A percentile compares a stretch with the other conserved stretches of the same genome.
Conservation (phyloP, 116 monocot genomes). For the Papilionanthe hybrid region DNA sequence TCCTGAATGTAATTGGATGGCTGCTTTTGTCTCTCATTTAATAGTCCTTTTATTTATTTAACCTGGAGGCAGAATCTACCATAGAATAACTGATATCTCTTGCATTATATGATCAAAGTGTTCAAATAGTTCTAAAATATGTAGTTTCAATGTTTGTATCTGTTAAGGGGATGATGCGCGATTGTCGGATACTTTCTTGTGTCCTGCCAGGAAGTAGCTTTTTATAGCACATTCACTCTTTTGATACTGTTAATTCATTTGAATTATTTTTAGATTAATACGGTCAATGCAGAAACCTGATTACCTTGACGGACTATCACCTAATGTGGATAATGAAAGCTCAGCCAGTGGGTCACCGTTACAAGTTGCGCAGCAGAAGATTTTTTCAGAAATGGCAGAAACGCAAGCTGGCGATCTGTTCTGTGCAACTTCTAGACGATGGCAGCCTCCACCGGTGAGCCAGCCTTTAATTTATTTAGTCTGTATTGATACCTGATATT, state of each 20-base stretch:
- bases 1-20: too few relatives aligned
- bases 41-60: too few relatives aligned
- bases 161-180: background rate
- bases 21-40: too few relatives aligned
- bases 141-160: background rate
- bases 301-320: slow-evolving; percentile 41
- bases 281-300: slow-evolving; percentile 75
- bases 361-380: slow-evolving; percentile 41
- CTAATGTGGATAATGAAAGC: slow-evolving; percentile 58
- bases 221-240: background rate
- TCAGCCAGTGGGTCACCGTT: slow-evolving; percentile 69
- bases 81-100: too few relatives aligned
- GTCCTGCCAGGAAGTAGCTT: background rate
- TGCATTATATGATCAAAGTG: too few relatives aligned
- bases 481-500: background rate
- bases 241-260: background rate
- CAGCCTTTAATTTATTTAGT: slow-evolving; percentile 4
- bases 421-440: slow-evolving; percentile 53
- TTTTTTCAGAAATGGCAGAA: slow-evolving; percentile 37
- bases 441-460: slow-evolving; percentile 64
- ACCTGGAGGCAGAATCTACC: too few relatives aligned
- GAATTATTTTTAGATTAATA: background rate
- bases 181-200: background rate
- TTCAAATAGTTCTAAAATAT: background rate
- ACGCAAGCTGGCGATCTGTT: slow-evolving; percentile 97